Conservation (phyloP, 2,329 filamentous ascomycete species). For the Niveomyces coronatus region DNA sequence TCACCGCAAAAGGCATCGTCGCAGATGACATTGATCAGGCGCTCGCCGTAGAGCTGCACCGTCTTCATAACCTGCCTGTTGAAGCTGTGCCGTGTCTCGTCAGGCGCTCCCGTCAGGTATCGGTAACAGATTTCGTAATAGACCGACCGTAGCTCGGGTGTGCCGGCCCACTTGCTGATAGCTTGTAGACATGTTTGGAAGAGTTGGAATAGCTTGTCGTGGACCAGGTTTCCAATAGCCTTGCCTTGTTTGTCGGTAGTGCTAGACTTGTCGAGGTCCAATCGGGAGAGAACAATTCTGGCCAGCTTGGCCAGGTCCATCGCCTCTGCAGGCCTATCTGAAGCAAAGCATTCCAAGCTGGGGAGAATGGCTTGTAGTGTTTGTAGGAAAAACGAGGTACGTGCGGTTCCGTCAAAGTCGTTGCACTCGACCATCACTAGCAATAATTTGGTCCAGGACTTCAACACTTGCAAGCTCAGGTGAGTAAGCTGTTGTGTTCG, state of each 20-base stretch:
- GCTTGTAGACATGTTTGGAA: conserved; percentile 81
- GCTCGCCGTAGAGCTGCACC: conserved; percentile 57
- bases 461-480: conserved; percentile 57
- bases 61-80: conserved; percentile 60
- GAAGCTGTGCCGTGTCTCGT: conserved; percentile 37
- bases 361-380: conserved; percentile 80
- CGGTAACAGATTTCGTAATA: conserved; percentile 90
- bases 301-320: conserved; percentile 69
- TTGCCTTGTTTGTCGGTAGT: conserved; percentile 32
- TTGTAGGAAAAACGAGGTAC: conserved; percentile 72
- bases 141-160: conserved; percentile 62
- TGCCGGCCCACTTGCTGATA: conserved; percentile 62
- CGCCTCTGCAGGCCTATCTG: conserved; percentile 58
- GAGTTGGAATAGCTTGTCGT: conserved; percentile 82
- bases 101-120: conserved; percentile 63
- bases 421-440: conserved; percentile 75
- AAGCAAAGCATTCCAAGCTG: conserved; percentile 69
- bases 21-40: conserved; percentile 75
- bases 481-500: conserved; percentile 46
- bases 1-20: conserved; percentile 88
- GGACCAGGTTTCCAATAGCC: conserved; percentile 59
- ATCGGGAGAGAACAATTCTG: conserved; percentile 58
- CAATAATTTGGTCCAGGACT: conserved; percentile 75
- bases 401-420: conserved; percentile 62
- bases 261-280: conserved; percentile 45